Base-by-base conservation (phyloP, 768 basidiomycete genomes). In the Pleurotus pulmonarius region DNA sequence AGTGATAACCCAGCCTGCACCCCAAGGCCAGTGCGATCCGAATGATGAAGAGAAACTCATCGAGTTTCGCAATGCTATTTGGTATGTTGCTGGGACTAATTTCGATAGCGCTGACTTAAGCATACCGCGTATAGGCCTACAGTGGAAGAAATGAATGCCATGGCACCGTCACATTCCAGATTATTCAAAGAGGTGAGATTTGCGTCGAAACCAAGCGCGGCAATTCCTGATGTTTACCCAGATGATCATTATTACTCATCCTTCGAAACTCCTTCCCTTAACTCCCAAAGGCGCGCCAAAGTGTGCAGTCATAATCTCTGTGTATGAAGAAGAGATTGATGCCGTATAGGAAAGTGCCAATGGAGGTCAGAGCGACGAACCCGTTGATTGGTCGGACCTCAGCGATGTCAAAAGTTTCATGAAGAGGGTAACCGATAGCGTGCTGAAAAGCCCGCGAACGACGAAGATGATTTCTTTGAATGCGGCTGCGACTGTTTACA, bases 61-160 rank as follows among this genome's bases (percentile, higher is more conserved):
- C 0, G 64, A 59, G 1, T 69, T 74, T 37, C 59, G 70, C 9
- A 72, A 75, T 55, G 61, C 64, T 24, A 61, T 75, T 5, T 75
- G 73, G 73, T 70, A 37, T 48, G 15, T 24, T 39, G 8, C 7
- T 40, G 20, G 11, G 37, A 24, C 16, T 9, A 46, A 38, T 15
- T 25, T 11, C 29, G 39, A 13, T 41, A 20, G 49, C 13, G 12
- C 34, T 3, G 7, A 15, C 39, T 7, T 57, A 5, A 41, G 24
- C 41, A n/a, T n/a, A 13, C 2, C 2, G 1, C 22, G 13, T 24
- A 8, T 52, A 78, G 73, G 72, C 67, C 65, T 2, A 58, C 64
- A 9, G 69, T 79, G 2, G 77, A 76, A 59, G 77, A 83, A 61
- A 78, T 83, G 78, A 77, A 83, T 38, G 43, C 82, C 25, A 63